phyloP scores from a whole-genome alignment of 2,329 filamentous ascomycete species.

The Pseudonectria buxi region DNA sequence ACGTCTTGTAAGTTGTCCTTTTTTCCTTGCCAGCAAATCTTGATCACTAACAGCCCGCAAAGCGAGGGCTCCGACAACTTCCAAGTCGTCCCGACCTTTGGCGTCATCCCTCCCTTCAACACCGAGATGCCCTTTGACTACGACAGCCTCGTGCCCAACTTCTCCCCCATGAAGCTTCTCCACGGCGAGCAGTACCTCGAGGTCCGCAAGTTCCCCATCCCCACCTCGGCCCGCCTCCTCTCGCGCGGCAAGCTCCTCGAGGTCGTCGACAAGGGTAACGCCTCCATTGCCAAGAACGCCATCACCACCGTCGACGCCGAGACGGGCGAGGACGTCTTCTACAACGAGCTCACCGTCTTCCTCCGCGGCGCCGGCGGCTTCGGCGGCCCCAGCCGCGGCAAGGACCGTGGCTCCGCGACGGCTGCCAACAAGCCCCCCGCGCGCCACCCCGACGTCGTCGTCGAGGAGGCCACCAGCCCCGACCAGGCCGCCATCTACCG shows the following conservation, averaged over 20 bases:
- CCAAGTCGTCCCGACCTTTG: conserved; percentile 90
- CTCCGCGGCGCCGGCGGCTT: conserved; percentile 88
- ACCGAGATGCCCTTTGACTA: conserved; percentile 73
- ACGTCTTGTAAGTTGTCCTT: conserved; percentile 59
- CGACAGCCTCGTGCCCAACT: conserved; percentile 84
- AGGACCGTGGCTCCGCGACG: conserved; percentile 73
- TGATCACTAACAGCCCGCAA: conserved; percentile 6
- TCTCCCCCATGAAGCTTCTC: conserved; percentile 96
- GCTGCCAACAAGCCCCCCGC: conserved; percentile 71
- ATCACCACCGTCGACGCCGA: conserved; percentile 78
- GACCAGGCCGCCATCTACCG: conserved; percentile 94
- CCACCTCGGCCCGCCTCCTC: conserved; percentile 70
- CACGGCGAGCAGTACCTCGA: conserved; percentile 99
- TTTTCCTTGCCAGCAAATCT: not conserved
- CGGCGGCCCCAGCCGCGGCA: conserved; percentile 70
- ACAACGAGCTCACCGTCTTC: conserved; percentile 94
- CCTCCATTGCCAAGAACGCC: conserved; percentile 74
- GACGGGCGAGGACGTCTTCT: conserved; percentile 86
- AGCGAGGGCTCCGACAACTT: conserved; percentile 83
- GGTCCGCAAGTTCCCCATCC: conserved; percentile 84
- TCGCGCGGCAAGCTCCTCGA: conserved; percentile 79
- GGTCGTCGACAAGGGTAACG: conserved; percentile 91
- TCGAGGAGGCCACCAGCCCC: conserved; percentile 79
- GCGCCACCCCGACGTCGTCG: conserved; percentile 70
- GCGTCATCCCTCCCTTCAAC: conserved; percentile 91